Conservation (phyloP, 257 asterid species). For the Solanum boliviense region DNA sequence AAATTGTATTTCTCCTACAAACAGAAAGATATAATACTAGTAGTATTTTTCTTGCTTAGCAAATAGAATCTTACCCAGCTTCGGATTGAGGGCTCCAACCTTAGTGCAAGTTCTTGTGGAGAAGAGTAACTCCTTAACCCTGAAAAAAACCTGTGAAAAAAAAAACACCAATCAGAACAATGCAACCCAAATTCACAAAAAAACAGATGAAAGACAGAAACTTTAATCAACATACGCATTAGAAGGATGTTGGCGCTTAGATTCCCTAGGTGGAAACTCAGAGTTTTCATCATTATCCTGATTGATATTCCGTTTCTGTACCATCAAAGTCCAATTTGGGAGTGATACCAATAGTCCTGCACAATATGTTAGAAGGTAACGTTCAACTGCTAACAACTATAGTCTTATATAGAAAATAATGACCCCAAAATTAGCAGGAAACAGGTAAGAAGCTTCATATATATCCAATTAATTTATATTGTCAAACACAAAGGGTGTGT, state of each 20-base stretch:
- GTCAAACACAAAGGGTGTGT: constrained; percentile 6
- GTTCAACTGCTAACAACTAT: constrained; percentile 20
- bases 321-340: constrained; percentile 39
- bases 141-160: constrained; percentile 29
- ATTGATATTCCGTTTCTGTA: constrained; percentile 35
- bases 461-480: constrained; percentile 13
- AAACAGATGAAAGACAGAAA: not conserved
- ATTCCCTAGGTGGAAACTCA: constrained; percentile 20
- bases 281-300: constrained; percentile 46
- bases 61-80: constrained; percentile 34
- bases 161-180: not conserved
- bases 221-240: constrained; percentile 16
- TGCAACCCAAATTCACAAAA: not conserved
- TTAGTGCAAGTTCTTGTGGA: constrained; percentile 31
- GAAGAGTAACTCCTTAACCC: constrained; percentile 27
- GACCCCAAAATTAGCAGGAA: constrained; percentile 18
- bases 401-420: constrained; percentile 1
- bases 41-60: not conserved
- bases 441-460: constrained; percentile 47
- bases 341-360: not conserved
- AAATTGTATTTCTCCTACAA: not conserved
- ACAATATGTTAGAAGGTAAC: constrained; percentile 17
- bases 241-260: constrained; percentile 23
- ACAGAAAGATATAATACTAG: not conserved
- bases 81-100: constrained; percentile 53